Conservation (phyloP, 768 basidiomycete genomes). For the Tylopilus cervinicoccineus region DNA sequence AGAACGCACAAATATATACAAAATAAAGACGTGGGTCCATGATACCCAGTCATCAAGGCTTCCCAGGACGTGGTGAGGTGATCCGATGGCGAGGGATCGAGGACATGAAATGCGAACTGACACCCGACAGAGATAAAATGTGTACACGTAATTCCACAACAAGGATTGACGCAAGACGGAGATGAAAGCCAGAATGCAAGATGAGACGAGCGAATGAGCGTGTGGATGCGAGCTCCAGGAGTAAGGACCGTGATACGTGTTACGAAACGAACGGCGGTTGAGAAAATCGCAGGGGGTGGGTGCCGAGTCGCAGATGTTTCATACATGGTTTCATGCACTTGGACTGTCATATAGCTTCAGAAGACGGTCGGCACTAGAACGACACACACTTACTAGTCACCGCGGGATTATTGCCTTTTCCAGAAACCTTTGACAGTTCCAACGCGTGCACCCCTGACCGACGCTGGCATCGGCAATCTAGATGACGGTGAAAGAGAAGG, state of each 20-base stretch:
- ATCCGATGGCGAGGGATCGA: conserved; percentile 5
- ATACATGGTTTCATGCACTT: conserved; percentile 4
- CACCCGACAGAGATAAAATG: conserved; percentile 16
- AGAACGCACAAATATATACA: conserved; percentile 19
- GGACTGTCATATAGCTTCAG: not conserved
- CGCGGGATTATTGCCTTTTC: conserved; percentile 20
- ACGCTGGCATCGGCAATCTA: conserved; percentile 25
- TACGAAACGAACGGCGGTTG: not conserved
- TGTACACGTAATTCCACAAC: conserved; percentile 35
- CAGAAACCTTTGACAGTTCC: conserved; percentile 31
- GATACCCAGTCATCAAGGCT: not conserved
- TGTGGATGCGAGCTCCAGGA: not conserved
- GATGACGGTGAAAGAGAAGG: conserved; percentile 7
- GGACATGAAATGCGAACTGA: conserved; percentile 10
- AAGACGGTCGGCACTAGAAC: not conserved
- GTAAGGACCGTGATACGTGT: conserved; percentile 17
- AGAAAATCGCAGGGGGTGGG: not conserved
- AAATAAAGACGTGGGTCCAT: conserved; percentile 11
- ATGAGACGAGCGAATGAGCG: conserved; percentile 10
- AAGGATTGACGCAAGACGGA: conserved; percentile 18
- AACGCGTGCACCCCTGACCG: conserved; percentile 18
- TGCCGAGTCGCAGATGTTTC: conserved; percentile 5
- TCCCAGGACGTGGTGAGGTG: not conserved
- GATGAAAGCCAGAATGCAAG: conserved; percentile 14
- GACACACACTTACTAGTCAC: conserved; percentile 6